A percentile compares a stretch with the other conserved stretches of the same genome.
These are phyloP conservation scores for Colletotrichum ledebouriae DNA, from an alignment of 2,329 filamentous ascomycete genomes.

Conservation along the genomic window DNA sequence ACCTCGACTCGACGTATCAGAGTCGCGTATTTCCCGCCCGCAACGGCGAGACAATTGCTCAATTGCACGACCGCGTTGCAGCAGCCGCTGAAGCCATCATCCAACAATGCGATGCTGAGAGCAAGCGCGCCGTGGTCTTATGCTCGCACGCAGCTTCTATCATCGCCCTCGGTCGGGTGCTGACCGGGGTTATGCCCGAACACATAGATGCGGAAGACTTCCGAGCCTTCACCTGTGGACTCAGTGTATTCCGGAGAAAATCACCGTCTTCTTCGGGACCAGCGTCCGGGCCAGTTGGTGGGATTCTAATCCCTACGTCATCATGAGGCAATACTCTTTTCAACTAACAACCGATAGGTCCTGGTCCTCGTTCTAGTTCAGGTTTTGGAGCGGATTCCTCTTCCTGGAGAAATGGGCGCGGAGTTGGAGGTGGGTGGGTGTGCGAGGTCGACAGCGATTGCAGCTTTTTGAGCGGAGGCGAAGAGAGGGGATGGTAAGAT, in stretches of 20 bases:
- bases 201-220: constrained; percentile 84
- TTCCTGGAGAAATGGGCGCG: constrained; percentile 70
- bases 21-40: constrained; percentile 76
- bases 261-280: constrained; percentile 27
- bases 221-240: constrained; percentile 83
- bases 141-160: constrained; percentile 92
- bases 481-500: constrained; percentile 88
- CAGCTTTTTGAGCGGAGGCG: constrained; percentile 81
- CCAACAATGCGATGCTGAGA: constrained; percentile 76
- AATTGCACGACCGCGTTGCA: constrained; percentile 85
- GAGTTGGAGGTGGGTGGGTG: constrained; percentile 83
- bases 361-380: constrained; percentile 7
- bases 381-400: constrained; percentile 44
- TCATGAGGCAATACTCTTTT: constrained; percentile 14
- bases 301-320: constrained; percentile 39
- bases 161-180: constrained; percentile 84
- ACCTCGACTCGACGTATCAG: constrained; percentile 68
- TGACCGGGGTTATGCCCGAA: constrained; percentile 84
- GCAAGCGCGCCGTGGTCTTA: constrained; percentile 79
- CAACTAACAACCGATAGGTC: constrained; percentile 40
- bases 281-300: constrained; percentile 20
- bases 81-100: constrained; percentile 79
- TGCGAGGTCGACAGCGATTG: constrained; percentile 88
- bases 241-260: constrained; percentile 73
- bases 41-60: constrained; percentile 82